phyloP scores from a whole-genome alignment of 75 land plant species.

The Isoetes taiwanensis region DNA sequence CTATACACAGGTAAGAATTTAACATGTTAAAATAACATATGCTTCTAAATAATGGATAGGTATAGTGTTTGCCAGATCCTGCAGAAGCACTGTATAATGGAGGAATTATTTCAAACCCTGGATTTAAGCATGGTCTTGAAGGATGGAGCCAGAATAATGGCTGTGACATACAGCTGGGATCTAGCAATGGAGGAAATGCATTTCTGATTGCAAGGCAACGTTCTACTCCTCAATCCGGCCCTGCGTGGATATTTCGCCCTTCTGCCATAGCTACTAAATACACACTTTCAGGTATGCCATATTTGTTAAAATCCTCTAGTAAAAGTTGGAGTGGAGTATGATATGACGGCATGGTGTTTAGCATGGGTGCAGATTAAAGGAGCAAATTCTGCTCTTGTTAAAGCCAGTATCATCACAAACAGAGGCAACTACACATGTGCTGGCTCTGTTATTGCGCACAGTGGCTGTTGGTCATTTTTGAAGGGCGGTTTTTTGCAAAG shows the following conservation, averaged over 20 bases:
- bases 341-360: slow-evolving; percentile 7
- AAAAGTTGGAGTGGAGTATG: too few relatives aligned
- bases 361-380: slow-evolving; percentile 55
- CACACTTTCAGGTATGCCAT: slow-evolving; percentile 38
- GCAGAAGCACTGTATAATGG: slow-evolving; percentile 55
- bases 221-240: slow-evolving; percentile 15
- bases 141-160: slow-evolving; percentile 13
- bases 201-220: slow-evolving; percentile 34
- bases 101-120: slow-evolving; percentile 37
- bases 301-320: background rate
- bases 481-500: slow-evolving; percentile 60
- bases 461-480: slow-evolving; percentile 76
- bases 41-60: too few relatives aligned
- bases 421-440: slow-evolving; percentile 16
- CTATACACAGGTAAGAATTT: too few relatives aligned
- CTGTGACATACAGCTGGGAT: slow-evolving; percentile 1
- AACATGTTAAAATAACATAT: too few relatives aligned
- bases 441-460: slow-evolving; percentile 38
- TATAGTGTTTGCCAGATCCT: slow-evolving; percentile 48
- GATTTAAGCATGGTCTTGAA: slow-evolving; percentile 16
- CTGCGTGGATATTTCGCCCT: slow-evolving; percentile 33
- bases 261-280: slow-evolving; percentile 29
- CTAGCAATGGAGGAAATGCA: too few relatives aligned
- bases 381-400: slow-evolving; percentile 30
- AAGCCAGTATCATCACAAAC: slow-evolving; percentile 37